These are phyloP conservation scores for Aspergillus tanneri DNA, from an alignment of 2,329 filamentous ascomycete species.

Conservation along the genomic window DNA sequence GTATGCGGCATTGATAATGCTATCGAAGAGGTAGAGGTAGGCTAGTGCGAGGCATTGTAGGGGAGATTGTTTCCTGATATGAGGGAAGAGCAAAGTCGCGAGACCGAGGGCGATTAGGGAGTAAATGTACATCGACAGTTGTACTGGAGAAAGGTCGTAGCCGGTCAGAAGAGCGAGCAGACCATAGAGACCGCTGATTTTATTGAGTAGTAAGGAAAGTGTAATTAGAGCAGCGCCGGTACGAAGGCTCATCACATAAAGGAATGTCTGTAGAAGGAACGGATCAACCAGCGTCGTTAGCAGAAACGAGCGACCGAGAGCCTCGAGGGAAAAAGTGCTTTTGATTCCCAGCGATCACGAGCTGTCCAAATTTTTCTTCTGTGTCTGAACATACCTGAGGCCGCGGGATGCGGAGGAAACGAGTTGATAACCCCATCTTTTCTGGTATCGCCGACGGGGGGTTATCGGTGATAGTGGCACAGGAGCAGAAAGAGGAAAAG, in stretches of 20 bases:
- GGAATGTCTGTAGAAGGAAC: conserved; percentile 63
- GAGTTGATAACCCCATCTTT: conserved; percentile 42
- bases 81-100: conserved; percentile 69
- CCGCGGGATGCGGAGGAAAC: conserved; percentile 51
- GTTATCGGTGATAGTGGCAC: conserved; percentile 9
- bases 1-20: conserved; percentile 75
- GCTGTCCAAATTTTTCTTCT: background rate
- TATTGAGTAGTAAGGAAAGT: conserved; percentile 83
- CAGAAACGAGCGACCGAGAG: conserved; percentile 15
- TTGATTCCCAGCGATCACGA: too few species aligned
- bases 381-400: conserved; percentile 42
- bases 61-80: conserved; percentile 75
- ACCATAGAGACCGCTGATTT: conserved; percentile 86
- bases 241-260: conserved; percentile 81
- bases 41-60: conserved; percentile 78
- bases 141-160: conserved; percentile 75
- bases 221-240: conserved; percentile 84
- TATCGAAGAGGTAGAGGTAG: conserved; percentile 83
- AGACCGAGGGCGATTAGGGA: conserved; percentile 69
- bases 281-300: conserved; percentile 4
- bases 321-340: too few species aligned
- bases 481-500: conserved; percentile 10
- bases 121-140: conserved; percentile 90
- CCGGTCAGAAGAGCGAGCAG: conserved; percentile 86
- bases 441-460: conserved; percentile 15